phyloP scores from a whole-genome alignment of 2,329 filamentous ascomycete genomes.

The Xylariaceae sp. region DNA sequence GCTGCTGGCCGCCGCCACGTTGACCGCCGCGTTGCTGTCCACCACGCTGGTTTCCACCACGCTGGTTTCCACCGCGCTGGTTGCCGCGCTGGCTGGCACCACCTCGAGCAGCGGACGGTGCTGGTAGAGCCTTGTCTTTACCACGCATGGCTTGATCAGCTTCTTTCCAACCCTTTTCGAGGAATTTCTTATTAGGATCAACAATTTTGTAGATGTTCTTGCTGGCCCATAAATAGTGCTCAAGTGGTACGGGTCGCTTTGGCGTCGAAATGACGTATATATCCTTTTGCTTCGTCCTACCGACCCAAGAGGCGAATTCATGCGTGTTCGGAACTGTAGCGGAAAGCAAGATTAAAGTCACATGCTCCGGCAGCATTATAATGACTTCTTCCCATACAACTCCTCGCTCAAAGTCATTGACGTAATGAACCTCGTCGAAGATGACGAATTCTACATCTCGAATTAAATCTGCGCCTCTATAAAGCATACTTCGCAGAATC shows the following conservation, averaged over 20 bases:
- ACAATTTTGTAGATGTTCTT: slow-evolving; percentile 95
- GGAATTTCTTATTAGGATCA: slow-evolving; percentile 83
- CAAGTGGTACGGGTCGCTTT: slow-evolving; percentile 88
- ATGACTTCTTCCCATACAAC: slow-evolving; percentile 99
- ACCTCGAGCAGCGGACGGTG: slow-evolving; percentile 41
- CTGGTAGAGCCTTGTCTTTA: slow-evolving; percentile 61
- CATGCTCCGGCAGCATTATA: slow-evolving; percentile 97
- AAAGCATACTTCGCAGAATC: slow-evolving; percentile 96
- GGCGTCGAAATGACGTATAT: slow-evolving; percentile 98
- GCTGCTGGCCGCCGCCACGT: slow-evolving; percentile 47
- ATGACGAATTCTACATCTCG: slow-evolving; percentile 98
- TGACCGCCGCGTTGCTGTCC: slow-evolving; percentile 44
- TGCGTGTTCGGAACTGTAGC: slow-evolving; percentile 97
- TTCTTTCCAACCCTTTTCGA: slow-evolving; percentile 92
- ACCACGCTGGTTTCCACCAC: slow-evolving; percentile 47
- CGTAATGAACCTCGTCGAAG: slow-evolving; percentile 98
- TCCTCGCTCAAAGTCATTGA: slow-evolving; percentile 91
- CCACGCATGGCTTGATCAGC: slow-evolving; percentile 79
- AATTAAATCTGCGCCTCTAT: slow-evolving; percentile 91
- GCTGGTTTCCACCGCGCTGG: slow-evolving; percentile 42
- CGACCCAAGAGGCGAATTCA: slow-evolving; percentile 98
- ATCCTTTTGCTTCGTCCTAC: slow-evolving; percentile 95
- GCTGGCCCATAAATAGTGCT: slow-evolving; percentile 94
- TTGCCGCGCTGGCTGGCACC: slow-evolving; percentile 35
- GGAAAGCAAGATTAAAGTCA: slow-evolving; percentile 90